phyloP scores from a whole-genome alignment of 2,329 filamentous ascomycete species.

The Berkeleyomyces rouxiae region DNA sequence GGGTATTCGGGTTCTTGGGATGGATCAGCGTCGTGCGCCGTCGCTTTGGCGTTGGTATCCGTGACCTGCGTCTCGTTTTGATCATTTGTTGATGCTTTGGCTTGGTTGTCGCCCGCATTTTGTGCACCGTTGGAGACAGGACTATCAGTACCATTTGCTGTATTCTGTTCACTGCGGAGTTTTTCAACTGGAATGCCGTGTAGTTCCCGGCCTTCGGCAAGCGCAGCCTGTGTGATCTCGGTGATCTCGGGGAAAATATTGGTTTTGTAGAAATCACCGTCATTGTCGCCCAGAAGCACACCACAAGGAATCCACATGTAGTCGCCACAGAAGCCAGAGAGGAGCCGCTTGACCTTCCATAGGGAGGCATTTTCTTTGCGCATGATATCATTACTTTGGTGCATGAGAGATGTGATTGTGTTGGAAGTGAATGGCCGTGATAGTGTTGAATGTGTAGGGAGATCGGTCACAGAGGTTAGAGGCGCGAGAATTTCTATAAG shows the following conservation, averaged over 20 bases:
- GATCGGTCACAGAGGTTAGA: constrained; percentile 55
- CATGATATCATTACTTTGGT: constrained; percentile 52
- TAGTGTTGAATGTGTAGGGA: constrained; percentile 57
- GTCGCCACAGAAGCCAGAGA: constrained; percentile 60
- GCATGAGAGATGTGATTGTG: constrained; percentile 53
- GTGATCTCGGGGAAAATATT: constrained; percentile 26
- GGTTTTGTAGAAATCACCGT: constrained; percentile 38
- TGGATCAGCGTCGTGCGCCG: background rate
- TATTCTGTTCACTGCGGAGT: background rate
- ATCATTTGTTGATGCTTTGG: background rate
- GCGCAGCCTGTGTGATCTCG: constrained; percentile 16
- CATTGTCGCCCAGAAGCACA: constrained; percentile 38
- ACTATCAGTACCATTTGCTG: background rate
- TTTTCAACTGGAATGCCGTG: background rate
- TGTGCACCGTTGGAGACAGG: background rate
- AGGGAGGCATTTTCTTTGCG: constrained; percentile 58
- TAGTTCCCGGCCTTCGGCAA: constrained; percentile 5
- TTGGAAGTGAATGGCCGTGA: constrained; percentile 59
- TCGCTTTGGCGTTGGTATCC: background rate
- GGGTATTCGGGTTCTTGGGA: constrained; percentile 22
- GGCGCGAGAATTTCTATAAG: constrained; percentile 53
- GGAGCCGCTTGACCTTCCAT: constrained; percentile 57
- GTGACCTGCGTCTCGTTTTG: background rate
- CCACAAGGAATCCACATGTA: constrained; percentile 49
- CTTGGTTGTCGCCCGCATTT: background rate